Evolutionary conservation across 768 basidiomycete genomes (phyloP), one percentile per base, ranked within the genome.

Genomic region (Lactarius deliciosus): DNA sequence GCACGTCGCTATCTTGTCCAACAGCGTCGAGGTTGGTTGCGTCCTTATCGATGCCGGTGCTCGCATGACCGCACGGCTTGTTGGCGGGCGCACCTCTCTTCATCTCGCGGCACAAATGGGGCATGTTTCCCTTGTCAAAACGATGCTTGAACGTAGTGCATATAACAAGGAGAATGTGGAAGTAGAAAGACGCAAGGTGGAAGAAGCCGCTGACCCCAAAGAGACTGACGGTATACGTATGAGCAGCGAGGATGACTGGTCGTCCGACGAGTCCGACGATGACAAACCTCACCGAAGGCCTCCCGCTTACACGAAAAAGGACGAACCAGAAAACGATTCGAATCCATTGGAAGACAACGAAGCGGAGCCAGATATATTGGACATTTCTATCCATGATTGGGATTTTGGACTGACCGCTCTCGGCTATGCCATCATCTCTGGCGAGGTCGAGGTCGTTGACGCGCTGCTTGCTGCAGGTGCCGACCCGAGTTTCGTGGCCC

Each of bases 31-130:
- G 0, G 80, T 85, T 60, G 83, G 83, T 0, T 75, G 75, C 65
- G 79, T 81, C 43, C 78, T 88, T 36, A 79, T 88, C 59, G 81
- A 87, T 47, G 81, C 82, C 15, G 84, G 83, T 3, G 84, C 82
- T 2, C 77, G 83, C 57, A 85, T 87, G 70, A 83, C 82, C 0
- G 79, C 84, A 2, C 77, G 86, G 5, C 74, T 87, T 7, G 84
- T 81, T 1, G 86, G 87, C 65, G 87, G 87, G 1, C 74, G 85
- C 18, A 81, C 81, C 9, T 76, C 83, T 7, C 72, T 88, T 53
- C 86, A 88, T 74, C 75, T 87, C 36, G 86, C 85, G 7, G 83
- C 83, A 3, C 84, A 85, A 68, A 75, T 77, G 59, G 81, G 81
- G 62, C 72, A 80, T 40, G 66, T 77, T 10, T 60, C 16, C 1